Percentiles rank a stretch among this genome's conserved stretches.
phyloP scores from a whole-genome alignment of 768 basidiomycete genomes.

The Pleurotus tuber-regium region DNA sequence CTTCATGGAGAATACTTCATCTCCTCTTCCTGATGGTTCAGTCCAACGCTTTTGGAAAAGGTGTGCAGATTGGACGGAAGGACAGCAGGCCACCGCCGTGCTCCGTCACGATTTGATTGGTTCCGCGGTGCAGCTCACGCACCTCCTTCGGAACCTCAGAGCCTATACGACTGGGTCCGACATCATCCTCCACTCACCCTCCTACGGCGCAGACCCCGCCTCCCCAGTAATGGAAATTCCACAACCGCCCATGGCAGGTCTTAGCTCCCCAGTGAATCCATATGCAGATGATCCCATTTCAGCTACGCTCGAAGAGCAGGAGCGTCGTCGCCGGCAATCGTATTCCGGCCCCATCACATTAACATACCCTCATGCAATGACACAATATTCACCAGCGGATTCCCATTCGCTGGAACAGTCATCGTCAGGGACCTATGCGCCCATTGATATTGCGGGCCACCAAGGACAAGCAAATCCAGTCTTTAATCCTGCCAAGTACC shows the following conservation, averaged over 20 bases:
- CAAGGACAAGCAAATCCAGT: slow-evolving; percentile 11
- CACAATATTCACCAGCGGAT: slow-evolving; percentile 10
- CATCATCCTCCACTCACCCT: slow-evolving; percentile 33
- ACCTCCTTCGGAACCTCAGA: slow-evolving; percentile 49
- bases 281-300: slow-evolving; percentile 23
- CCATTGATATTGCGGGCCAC: slow-evolving; percentile 6
- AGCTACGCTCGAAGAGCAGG: slow-evolving; percentile 17
- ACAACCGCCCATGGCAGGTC: slow-evolving; percentile 32
- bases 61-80: slow-evolving; percentile 78
- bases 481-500: not conserved
- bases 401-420: slow-evolving; percentile 6
- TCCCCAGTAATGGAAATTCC: slow-evolving; percentile 37
- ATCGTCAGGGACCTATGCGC: slow-evolving; percentile 3
- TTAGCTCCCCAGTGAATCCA: slow-evolving; percentile 26
- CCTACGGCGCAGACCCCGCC: slow-evolving; percentile 26
- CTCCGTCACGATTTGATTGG: slow-evolving; percentile 67
- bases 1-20: slow-evolving; percentile 51
- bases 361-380: slow-evolving; percentile 18
- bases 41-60: slow-evolving; percentile 52
- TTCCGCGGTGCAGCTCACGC: slow-evolving; percentile 56
- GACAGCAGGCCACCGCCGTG: slow-evolving; percentile 60
- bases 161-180: slow-evolving; percentile 28
- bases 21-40: slow-evolving; percentile 28
- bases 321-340: slow-evolving; percentile 26
- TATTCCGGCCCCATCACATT: slow-evolving; percentile 22